These are phyloP conservation scores for Clohesyomyces aquaticus DNA, from an alignment of 495 filamentous ascomycete genomes.

Conservation along the genomic window DNA sequence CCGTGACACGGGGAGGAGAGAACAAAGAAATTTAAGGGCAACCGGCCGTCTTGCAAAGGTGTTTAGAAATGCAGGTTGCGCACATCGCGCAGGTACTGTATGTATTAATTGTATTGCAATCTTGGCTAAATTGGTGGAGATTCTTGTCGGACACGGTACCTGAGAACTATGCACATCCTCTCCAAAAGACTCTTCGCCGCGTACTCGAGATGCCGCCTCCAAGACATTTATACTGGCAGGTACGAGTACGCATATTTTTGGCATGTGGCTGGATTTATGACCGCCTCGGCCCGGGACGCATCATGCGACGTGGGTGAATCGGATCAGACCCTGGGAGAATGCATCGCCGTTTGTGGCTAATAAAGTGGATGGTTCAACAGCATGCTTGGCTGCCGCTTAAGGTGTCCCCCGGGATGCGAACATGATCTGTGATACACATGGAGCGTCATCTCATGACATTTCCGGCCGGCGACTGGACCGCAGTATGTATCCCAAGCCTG, in stretches of 20 bases:
- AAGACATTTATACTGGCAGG: background rate
- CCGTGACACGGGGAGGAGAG: background rate
- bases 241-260: slow-evolving; percentile 23
- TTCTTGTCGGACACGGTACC: background rate
- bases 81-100: background rate
- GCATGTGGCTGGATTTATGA: slow-evolving; percentile 29
- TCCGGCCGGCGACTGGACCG: background rate
- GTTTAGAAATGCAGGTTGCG: background rate
- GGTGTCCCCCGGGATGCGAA: background rate
- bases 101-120: background rate
- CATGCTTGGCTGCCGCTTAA: background rate
- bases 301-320: slow-evolving; percentile 26
- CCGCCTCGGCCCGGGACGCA: slow-evolving; percentile 22
- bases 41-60: background rate
- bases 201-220: background rate
- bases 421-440: background rate
- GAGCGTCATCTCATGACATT: background rate
- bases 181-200: background rate
- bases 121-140: background rate
- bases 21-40: background rate
- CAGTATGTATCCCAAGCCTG: no score
- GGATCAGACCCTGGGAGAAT: slow-evolving; percentile 15
- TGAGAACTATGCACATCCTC: background rate
- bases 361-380: slow-evolving; percentile 3
- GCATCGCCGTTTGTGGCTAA: slow-evolving; percentile 25